phyloP scores from a whole-genome alignment of 768 basidiomycete genomes.

The Termitomyces sp. region DNA sequence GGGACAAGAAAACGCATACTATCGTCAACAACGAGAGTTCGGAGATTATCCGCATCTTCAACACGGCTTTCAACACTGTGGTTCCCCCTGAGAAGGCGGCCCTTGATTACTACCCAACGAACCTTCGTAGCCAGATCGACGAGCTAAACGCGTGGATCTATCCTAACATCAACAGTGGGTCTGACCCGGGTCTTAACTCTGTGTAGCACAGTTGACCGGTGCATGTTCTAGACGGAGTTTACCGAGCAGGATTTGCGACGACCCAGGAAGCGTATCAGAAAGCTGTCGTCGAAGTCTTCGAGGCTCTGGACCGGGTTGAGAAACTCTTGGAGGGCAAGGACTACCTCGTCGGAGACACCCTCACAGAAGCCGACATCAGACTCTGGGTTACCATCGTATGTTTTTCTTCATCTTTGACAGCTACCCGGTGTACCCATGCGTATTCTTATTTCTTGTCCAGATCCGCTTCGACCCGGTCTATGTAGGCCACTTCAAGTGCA shows the following conservation, averaged over 20 bases:
- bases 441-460: constrained; percentile 25
- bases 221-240: constrained; percentile 65
- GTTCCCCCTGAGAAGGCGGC: constrained; percentile 59
- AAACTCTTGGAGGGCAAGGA: constrained; percentile 70
- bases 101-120: constrained; percentile 75
- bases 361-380: constrained; percentile 84
- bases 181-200: background rate
- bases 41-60: constrained; percentile 94
- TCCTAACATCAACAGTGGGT: constrained; percentile 75
- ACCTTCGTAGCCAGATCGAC: constrained; percentile 73
- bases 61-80: constrained; percentile 74
- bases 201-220: background rate
- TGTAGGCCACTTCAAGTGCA: constrained; percentile 91
- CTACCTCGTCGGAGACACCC: constrained; percentile 73
- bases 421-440: background rate
- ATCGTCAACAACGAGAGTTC: constrained; percentile 96
- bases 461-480: constrained; percentile 90
- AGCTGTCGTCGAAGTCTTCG: constrained; percentile 46
- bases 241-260: constrained; percentile 84
- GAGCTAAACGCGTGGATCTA: constrained; percentile 83
- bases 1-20: constrained; percentile 83
- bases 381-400: constrained; percentile 91
- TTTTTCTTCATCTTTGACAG: constrained; percentile 1
- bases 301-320: constrained; percentile 78
- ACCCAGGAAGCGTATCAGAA: constrained; percentile 75